A percentile compares a stretch with the other conserved stretches of the same genome.
phyloP scores from a whole-genome alignment of 1,284 basidiomycete genomes.

The Papiliotrema nemorosa region DNA sequence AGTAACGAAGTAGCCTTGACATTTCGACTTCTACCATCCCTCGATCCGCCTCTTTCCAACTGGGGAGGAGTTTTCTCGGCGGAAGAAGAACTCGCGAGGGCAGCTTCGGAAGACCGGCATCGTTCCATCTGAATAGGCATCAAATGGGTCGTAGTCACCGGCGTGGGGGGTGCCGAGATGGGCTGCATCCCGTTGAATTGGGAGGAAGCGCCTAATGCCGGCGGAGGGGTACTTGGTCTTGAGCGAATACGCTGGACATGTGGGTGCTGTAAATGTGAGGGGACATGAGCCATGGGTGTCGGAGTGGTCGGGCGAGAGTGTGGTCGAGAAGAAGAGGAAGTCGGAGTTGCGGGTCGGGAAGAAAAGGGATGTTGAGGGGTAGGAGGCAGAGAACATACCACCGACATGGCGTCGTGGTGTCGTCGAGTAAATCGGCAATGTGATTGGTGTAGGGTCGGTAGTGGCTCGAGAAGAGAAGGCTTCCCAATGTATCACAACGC shows the following conservation, averaged over 20 bases:
- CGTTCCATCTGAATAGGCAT: constrained; percentile 36
- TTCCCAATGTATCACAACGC: no score
- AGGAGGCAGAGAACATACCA: neutral
- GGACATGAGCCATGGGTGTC: no score
- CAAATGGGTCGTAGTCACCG: constrained; percentile 41
- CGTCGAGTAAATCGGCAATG: no score
- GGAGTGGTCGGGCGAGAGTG: neutral
- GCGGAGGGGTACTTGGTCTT: constrained; percentile 7
- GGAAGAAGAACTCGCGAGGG: constrained; percentile 10
- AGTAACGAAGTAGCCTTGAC: neutral
- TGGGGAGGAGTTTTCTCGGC: neutral
- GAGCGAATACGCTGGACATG: constrained; percentile 1
- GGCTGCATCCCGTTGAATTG: constrained; percentile 20
- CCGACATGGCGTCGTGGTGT: neutral
- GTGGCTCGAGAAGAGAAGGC: no score
- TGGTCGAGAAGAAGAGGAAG: neutral
- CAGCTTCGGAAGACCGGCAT: constrained; percentile 40
- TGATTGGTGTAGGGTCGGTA: no score
- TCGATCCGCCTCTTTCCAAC: constrained; percentile 17
- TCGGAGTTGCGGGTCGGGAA: neutral
- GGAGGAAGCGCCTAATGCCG: neutral
- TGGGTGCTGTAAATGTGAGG: neutral
- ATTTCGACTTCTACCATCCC: constrained; percentile 13
- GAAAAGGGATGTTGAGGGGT: neutral
- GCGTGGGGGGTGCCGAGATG: constrained; percentile 44